Evolutionary conservation across 2,329 filamentous ascomycete species (phyloP).

Genomic region (Penicillium concentricum): DNA sequence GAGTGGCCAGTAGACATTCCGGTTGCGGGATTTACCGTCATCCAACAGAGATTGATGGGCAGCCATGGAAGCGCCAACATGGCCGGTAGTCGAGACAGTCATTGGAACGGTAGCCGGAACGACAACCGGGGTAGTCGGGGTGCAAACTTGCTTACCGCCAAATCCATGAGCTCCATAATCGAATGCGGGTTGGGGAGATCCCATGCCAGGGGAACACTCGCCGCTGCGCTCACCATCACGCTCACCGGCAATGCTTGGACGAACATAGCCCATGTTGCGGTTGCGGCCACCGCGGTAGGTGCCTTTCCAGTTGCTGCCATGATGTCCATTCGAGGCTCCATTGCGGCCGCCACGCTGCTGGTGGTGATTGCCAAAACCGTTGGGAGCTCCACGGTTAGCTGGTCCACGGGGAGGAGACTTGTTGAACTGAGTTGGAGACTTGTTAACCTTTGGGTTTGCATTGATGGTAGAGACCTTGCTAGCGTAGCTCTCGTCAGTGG

Average conservation of each 20-base stretch:
- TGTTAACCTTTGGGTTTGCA: not conserved
- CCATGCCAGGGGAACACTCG: not conserved
- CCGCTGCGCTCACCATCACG: not conserved
- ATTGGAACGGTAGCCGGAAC: not conserved
- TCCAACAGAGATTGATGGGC: not conserved
- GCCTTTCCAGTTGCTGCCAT: not conserved
- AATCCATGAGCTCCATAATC: not conserved
- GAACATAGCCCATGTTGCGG: not conserved
- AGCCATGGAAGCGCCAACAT: not conserved
- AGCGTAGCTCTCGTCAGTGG: not conserved
- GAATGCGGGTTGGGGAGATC: not conserved
- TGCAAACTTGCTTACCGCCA: not conserved
- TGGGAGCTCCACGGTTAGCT: not conserved
- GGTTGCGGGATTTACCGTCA: not conserved
- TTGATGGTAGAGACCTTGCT: not conserved
- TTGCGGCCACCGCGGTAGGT: not conserved
- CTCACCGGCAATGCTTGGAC: not conserved
- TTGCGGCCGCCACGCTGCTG: not conserved
- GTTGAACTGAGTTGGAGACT: not conserved
- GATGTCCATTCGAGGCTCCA: not conserved
- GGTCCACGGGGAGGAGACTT: constrained; percentile 1
- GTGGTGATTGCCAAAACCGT: not conserved
- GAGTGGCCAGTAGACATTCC: not conserved
- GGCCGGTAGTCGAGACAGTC: not conserved
- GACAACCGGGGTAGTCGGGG: not conserved